Base-by-base conservation (phyloP, 2,329 filamentous ascomycete genomes). In the Aureobasidium uvarum region DNA sequence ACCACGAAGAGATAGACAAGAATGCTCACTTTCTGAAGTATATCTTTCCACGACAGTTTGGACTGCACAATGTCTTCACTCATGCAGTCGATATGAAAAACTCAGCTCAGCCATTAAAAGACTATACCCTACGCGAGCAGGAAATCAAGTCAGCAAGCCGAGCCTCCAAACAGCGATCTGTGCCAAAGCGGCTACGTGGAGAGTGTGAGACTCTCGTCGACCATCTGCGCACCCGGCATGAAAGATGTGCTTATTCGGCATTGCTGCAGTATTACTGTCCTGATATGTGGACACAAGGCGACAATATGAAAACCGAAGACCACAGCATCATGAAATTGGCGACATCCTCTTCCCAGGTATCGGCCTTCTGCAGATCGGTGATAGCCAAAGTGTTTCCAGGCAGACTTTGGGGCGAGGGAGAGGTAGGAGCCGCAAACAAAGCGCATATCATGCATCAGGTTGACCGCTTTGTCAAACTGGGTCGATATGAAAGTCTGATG, bases 31-130 rank as follows among this genome's bases (percentile, higher is more conserved):
- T 96, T 23, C 86, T 96, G 84, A 95, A 94, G 81, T 94, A 98
- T 76, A 87, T 99, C 1, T 99, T 99, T 71, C 95, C 95, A 38
- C 84, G 89, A 13, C 93, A 98, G 72, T 98, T 96, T 72, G 86
- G 86, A 16, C 80, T 99, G 3, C 92, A 96, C 73, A 99, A 98
- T 76, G 92, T 89, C n/a, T 97, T 98, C 74, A 92, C 87, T 0
- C 90, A 87, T 5, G 78, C 80, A 3, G 82, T 89, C 18, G 84
- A 95, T 73, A 74, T 73, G 25, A 83, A 78, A 56, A 85, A 90
- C 71, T 94, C 89, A 0, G 80, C 85, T 0, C 89, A 94, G 70
- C 84, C 84, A 31, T 88, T 94, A 72, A 90, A 91, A 72, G 92
- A 96, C 75, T 96, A 96, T 73, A 93, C 89, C 0, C 75, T 92